These are phyloP conservation scores for Neonectria magnoliae DNA, from an alignment of 2,329 filamentous ascomycete genomes.

Conservation along the genomic window DNA sequence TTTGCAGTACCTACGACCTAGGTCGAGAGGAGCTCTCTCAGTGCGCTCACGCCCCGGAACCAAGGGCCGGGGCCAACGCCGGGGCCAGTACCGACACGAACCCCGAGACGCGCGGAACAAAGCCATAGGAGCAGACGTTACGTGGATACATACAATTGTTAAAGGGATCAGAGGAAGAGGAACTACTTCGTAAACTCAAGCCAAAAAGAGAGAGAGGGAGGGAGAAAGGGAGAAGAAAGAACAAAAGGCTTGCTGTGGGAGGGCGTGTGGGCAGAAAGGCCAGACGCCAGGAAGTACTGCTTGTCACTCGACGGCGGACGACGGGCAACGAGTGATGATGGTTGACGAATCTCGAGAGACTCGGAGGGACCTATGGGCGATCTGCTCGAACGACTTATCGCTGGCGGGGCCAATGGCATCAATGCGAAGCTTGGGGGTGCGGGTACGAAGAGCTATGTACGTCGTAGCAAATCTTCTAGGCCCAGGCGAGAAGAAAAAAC, in stretches of 20 bases:
- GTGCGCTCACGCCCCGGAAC: conserved; percentile 21
- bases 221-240: conserved; percentile 10
- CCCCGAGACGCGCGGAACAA: conserved; percentile 18
- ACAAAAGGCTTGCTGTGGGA: conserved; percentile 29
- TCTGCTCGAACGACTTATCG: conserved; percentile 44
- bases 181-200: background rate
- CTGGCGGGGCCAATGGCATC: conserved; percentile 37
- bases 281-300: conserved; percentile 34
- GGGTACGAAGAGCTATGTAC: conserved; percentile 35
- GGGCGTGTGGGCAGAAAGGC: conserved; percentile 38
- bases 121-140: conserved; percentile 9
- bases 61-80: conserved; percentile 9
- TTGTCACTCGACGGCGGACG: conserved; percentile 6
- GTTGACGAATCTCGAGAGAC: conserved; percentile 23
- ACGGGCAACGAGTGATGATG: background rate
- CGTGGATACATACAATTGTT: conserved; percentile 7
- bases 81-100: conserved; percentile 14
- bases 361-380: conserved; percentile 35
- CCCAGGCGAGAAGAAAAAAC: conserved; percentile 34
- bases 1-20: conserved; percentile 11
- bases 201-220: conserved; percentile 24
- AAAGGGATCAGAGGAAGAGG: conserved; percentile 26
- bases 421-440: conserved; percentile 38
- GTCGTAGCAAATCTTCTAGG: conserved; percentile 36
- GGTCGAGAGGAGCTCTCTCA: conserved; percentile 19